Percentiles rank a stretch among this genome's conserved stretches.
Conservation (phyloP, 345 rosid genomes). For the Balakata baccata region DNA sequence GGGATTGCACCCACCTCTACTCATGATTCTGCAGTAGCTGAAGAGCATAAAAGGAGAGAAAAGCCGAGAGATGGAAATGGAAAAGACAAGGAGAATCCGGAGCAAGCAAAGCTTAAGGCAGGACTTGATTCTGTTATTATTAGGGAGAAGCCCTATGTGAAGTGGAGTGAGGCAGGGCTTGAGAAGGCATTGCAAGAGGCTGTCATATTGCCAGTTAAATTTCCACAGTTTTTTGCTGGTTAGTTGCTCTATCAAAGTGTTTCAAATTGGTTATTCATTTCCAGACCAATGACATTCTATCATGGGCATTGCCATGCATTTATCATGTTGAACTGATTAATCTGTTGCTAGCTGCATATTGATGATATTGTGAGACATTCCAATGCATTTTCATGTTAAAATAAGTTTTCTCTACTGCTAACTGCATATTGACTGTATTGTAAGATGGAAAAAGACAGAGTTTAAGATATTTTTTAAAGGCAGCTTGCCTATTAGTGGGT, state of each 20-base stretch:
- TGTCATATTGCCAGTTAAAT: constrained; percentile 82
- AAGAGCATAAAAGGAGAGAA: constrained; percentile 57
- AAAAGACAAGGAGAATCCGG: constrained; percentile 68
- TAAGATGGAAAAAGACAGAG: background rate
- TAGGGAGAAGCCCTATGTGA: constrained; percentile 79
- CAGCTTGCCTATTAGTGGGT: background rate
- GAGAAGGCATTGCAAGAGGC: constrained; percentile 89
- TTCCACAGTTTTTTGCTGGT: constrained; percentile 92
- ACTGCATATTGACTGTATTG: background rate
- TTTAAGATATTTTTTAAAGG: background rate
- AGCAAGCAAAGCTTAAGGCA: constrained; percentile 74
- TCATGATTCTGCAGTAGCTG: constrained; percentile 56
- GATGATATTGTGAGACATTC: background rate
- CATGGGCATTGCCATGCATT: background rate
- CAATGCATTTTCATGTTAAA: background rate
- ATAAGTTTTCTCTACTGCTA: too few relatives aligned
- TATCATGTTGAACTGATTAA: background rate
- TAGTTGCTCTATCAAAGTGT: background rate
- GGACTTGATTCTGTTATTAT: constrained; percentile 77
- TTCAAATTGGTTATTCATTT: background rate
- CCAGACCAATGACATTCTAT: background rate
- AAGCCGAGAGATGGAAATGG: constrained; percentile 47
- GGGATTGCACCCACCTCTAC: constrained; percentile 58
- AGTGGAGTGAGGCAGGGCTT: constrained; percentile 87
- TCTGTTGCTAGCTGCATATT: background rate